Evolutionary conservation across 495 filamentous ascomycete genomes (phyloP).

Genomic region (Lophiotrema nucula): DNA sequence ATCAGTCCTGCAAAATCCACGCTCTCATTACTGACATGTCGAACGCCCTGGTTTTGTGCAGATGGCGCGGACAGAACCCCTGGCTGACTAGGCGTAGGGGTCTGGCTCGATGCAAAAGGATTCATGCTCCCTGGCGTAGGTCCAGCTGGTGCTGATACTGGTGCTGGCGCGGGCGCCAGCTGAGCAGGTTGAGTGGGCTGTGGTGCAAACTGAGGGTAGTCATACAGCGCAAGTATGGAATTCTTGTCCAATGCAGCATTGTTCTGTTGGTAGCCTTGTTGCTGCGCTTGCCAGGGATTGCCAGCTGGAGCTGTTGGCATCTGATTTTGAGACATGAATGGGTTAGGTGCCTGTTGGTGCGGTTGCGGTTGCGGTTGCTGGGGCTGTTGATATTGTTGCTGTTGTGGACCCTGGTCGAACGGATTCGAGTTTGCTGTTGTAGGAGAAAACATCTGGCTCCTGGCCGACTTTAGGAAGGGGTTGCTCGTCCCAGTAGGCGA

Average conservation of each 20-base stretch:
- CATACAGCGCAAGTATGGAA: slow-evolving; percentile 85
- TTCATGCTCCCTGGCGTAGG: slow-evolving; percentile 35
- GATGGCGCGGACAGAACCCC: slow-evolving; percentile 32
- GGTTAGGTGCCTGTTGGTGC: slow-evolving; percentile 5
- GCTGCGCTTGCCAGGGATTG: slow-evolving; percentile 36
- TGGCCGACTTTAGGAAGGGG: slow-evolving; percentile 37
- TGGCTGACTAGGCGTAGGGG: slow-evolving; percentile 29
- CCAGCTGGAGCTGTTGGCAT: not conserved
- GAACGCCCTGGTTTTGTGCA: slow-evolving; percentile 22
- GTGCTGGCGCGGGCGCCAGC: slow-evolving; percentile 4
- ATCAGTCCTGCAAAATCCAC: slow-evolving; percentile 70
- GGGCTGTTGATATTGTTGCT: slow-evolving; percentile 24
- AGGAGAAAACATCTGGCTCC: slow-evolving; percentile 39
- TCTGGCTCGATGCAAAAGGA: slow-evolving; percentile 38
- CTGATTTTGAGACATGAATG: slow-evolving; percentile 5
- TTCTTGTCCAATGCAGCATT: slow-evolving; percentile 60
- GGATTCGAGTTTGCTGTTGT: slow-evolving; percentile 31
- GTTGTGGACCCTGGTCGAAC: slow-evolving; percentile 41
- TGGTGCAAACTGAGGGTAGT: slow-evolving; percentile 70
- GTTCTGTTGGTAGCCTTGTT: slow-evolving; percentile 48
- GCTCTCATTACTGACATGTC: slow-evolving; percentile 84
- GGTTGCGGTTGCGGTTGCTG: slow-evolving; percentile 7
- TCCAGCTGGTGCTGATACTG: slow-evolving; percentile 5
- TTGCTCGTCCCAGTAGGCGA: slow-evolving; percentile 32
- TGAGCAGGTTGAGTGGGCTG: slow-evolving; percentile 41